Evolutionary conservation across 2,329 filamentous ascomycete genomes (phyloP).

Genomic region (Talaromyces sp.): DNA sequence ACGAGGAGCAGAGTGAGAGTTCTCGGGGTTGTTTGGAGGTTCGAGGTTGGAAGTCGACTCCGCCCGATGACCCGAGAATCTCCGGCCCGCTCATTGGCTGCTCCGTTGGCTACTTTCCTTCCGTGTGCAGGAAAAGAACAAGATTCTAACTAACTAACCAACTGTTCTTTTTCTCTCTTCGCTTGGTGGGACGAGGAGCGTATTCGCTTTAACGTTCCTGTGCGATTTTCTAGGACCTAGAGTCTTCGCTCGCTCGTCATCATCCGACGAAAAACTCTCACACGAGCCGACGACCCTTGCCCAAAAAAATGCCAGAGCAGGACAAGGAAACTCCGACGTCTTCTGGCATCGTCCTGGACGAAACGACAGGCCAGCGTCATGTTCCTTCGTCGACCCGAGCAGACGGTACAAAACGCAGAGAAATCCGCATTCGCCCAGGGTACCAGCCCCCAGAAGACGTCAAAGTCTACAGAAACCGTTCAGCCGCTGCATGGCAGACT

Average conservation of each 20-base stretch:
- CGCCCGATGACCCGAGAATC: conserved; percentile 27
- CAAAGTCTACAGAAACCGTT: conserved; percentile 91
- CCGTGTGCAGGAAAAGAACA: conserved; percentile 4
- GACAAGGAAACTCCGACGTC: conserved; percentile 36
- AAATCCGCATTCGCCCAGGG: conserved; percentile 89
- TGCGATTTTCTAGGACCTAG: neutral
- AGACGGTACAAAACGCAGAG: conserved; percentile 87
- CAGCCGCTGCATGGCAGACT: conserved; percentile 77
- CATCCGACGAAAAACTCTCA: neutral
- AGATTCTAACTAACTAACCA: neutral
- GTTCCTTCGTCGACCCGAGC: conserved; percentile 83
- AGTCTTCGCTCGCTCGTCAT: neutral
- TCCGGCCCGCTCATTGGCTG: conserved; percentile 35
- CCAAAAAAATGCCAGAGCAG: conserved; percentile 45
- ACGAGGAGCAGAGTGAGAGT: conserved; percentile 8
- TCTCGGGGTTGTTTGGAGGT: conserved; percentile 15
- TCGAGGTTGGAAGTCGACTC: conserved; percentile 22
- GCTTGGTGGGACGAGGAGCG: neutral
- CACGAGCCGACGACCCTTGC: neutral
- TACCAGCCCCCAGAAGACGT: conserved; percentile 94
- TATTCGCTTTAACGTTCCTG: neutral
- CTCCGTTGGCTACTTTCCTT: neutral
- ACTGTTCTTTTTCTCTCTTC: neutral
- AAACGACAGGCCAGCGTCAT: conserved; percentile 71
- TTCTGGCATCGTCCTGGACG: conserved; percentile 73